Conservation (phyloP, 1,284 basidiomycete species). For the Leccinum solheimii region DNA sequence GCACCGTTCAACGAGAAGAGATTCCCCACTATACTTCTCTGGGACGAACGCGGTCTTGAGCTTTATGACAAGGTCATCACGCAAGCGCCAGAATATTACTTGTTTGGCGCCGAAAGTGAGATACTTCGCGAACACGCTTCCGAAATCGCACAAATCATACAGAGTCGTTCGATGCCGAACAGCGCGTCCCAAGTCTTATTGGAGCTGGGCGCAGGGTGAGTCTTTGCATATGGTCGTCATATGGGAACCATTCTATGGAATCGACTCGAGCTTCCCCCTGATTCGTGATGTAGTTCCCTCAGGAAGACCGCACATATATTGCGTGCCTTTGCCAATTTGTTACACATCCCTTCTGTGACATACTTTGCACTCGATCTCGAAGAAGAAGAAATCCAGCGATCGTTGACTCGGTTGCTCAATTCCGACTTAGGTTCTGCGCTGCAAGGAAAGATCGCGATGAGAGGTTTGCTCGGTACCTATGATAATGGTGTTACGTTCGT, state of each 20-base stretch:
- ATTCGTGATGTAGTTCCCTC: slow-evolving; percentile 58
- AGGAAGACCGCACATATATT: slow-evolving; percentile 91
- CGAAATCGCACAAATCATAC: slow-evolving; percentile 74
- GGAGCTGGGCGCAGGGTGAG: slow-evolving; percentile 86
- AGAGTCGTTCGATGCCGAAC: slow-evolving; percentile 43
- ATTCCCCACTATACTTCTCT: slow-evolving; percentile 84
- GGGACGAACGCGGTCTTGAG: slow-evolving; percentile 81
- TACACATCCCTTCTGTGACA: slow-evolving; percentile 59
- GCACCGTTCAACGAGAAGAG: slow-evolving; percentile 57
- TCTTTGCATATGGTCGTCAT: slow-evolving; percentile 21
- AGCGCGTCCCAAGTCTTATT: slow-evolving; percentile 61
- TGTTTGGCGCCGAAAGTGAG: slow-evolving; percentile 76
- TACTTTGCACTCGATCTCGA: slow-evolving; percentile 97
- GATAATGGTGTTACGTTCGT: slow-evolving; percentile 77
- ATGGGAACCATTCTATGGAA: neutral
- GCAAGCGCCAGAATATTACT: slow-evolving; percentile 84
- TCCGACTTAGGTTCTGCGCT: slow-evolving; percentile 67
- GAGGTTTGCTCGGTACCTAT: slow-evolving; percentile 89
- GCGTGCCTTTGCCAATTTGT: slow-evolving; percentile 63
- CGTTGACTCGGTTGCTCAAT: slow-evolving; percentile 67
- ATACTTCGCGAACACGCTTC: slow-evolving; percentile 64
- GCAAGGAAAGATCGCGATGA: slow-evolving; percentile 68
- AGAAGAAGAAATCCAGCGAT: slow-evolving; percentile 80
- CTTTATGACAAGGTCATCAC: slow-evolving; percentile 86
- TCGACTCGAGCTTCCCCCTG: slow-evolving; percentile 7